Evolutionary conservation across 78 protist species (phyloP), one percentile per base, ranked within the genome.

Genomic region (Dictyostelium purpureum): DNA sequence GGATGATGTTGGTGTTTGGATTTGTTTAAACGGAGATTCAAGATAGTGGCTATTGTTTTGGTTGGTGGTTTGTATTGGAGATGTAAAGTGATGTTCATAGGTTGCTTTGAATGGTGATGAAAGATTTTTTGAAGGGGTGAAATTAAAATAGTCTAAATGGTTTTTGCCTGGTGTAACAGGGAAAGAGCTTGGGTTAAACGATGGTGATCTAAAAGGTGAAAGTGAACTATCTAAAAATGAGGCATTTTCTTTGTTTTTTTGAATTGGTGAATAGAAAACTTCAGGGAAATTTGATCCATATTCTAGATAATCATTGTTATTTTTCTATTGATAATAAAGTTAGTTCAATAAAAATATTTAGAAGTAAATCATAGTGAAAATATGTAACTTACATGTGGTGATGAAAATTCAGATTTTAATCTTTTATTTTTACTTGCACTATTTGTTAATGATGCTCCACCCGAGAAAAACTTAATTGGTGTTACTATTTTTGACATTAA

Each of bases 181-280:
- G 31, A 79, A 79, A 35, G 65, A 79, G 40, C 43, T 65, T 40
- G 76, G 54, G 11, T 49, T 71, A 19, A 65, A 37, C 5, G 31
- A 80, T 11, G 89, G 78, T 70, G 90, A 70, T 57, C 75, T 82
- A 1, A 82, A 61, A 16, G 90, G 90, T 38, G 90, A 71, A 7
- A 70, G 28, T 40, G 79, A 61, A 49, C 35, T 79, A 19, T 65
- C 77, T 6, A 79, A 35, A 79, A 66, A 63, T 38, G 88, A 79
- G 33, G 51, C 33, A 31, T 75, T 51, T 16, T 79, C 56, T 35
- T 79, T 26, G 6, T 19, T 28, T 26, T 79, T 79, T 79, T 37
- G 79, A 69, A 81, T 81, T 57, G 89, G 89, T 6, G 89, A 81
- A 69, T 52, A 81, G 37, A 52, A 37, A 61, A 40, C 47, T 10